Evolutionary conservation across 2,329 filamentous ascomycete species (phyloP), one percentile per base, ranked within the genome.

Genomic region (Microsporum canis): DNA sequence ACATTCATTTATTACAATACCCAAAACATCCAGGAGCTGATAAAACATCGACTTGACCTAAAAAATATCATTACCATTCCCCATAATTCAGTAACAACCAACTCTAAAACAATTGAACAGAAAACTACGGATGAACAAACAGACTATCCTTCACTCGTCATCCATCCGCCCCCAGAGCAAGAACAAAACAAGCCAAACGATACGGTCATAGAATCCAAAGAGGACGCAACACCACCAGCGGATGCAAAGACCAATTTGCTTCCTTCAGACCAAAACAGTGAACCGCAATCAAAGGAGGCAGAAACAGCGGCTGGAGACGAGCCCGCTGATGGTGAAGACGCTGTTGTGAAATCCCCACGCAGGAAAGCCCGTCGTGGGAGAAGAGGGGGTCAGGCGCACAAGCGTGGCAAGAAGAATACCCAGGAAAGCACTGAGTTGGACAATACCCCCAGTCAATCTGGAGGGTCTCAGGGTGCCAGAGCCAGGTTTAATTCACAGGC

Each of bases 351-450:
- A 66, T 33, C 62, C 66, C 14, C 77, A 77, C 86, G 87, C 72
- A 87, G 84, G 69, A 88, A 87, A 70, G 80, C 82, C 0, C 86
- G 88, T 60, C 80, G 88, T 60, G 88, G 88, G 3, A 80, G 83
- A n/a, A 82, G 88, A 56, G 88, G 87, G 27, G 88, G 88, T 1
- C 81, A 87, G 70, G 84, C 87, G 63, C 82, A 83, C 64, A 83
- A 83, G 62, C 75, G 75, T 31, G 72, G 72, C 58, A 76, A 72
- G 53, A 85, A 83, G 65, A 79, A 78, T 12, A 79, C 80, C 60
- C 77, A 77, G 51, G 79, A 81, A 57, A 74, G 75, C 3, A 81
- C 84, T 10, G 69, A 70, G 0, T 79, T 78, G 10, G 84, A 87
- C 14, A 83, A 83, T 55, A 81, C 80, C 1, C 80, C 85, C 59